Percentiles rank a stretch among this genome's conserved stretches.
Evolutionary conservation across 2,329 filamentous ascomycete genomes (phyloP).

Genomic region (Aureobasidium sp.): DNA sequence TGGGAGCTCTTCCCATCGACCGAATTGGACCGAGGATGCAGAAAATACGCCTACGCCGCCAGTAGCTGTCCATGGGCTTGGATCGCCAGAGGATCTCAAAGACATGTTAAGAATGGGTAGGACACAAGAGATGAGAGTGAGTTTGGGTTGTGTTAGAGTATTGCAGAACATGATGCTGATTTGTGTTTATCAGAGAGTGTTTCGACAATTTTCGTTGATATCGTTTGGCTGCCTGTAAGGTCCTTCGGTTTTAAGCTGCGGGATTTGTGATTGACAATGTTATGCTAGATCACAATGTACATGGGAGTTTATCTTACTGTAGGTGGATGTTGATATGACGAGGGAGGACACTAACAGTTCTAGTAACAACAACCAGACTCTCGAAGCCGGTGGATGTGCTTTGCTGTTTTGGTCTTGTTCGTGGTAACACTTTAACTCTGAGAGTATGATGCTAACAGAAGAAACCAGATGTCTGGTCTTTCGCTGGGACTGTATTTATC

Average conservation of each 20-base stretch:
- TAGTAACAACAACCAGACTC: slow-evolving; percentile 21
- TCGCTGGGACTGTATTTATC: slow-evolving; percentile 18
- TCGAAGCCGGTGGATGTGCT: slow-evolving; percentile 20
- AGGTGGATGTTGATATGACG: not conserved
- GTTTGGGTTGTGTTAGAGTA: not conserved
- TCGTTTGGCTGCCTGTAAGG: slow-evolving; percentile 31
- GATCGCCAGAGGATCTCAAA: slow-evolving; percentile 24
- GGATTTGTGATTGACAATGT: not conserved
- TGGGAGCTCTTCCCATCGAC: not conserved
- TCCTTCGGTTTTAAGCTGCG: too few species aligned
- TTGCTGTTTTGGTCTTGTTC: slow-evolving; percentile 20
- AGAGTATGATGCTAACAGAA: not conserved
- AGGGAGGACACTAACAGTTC: not conserved
- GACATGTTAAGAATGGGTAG: slow-evolving; percentile 42
- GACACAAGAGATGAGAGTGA: slow-evolving; percentile 36
- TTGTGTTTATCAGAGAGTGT: slow-evolving; percentile 31
- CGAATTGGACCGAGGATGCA: not conserved
- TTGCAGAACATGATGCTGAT: not conserved
- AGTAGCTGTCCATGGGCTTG: not conserved
- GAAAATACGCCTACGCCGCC: not conserved
- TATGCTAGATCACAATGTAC: slow-evolving; percentile 41
- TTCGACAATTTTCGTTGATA: slow-evolving; percentile 39
- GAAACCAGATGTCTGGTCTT: slow-evolving; percentile 16
- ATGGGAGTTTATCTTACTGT: slow-evolving; percentile 41
- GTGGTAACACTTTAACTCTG: not conserved